Conservation (phyloP, 768 basidiomycete species). For the Cantharellus anzutake region DNA sequence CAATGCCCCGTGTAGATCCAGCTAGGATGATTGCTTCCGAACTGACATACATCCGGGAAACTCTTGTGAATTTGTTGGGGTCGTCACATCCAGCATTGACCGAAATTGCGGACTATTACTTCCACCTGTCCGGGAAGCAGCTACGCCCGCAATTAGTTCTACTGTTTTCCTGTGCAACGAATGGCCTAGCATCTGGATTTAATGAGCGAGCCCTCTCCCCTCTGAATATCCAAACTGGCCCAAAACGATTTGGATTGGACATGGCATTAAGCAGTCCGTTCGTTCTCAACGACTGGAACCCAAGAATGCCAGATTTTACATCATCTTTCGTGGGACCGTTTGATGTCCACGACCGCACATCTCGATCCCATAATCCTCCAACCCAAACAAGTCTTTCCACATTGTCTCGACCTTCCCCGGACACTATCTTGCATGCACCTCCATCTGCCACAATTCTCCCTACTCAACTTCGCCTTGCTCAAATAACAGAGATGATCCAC, state of each 20-base stretch:
- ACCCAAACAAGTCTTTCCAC: conserved; percentile 1
- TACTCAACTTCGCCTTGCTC: conserved; percentile 79
- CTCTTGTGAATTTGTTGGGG: conserved; percentile 60
- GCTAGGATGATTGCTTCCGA: conserved; percentile 53
- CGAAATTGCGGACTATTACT: conserved; percentile 84
- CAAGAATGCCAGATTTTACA: conserved; percentile 62
- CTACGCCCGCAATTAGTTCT: conserved; percentile 78
- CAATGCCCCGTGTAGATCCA: conserved; percentile 30
- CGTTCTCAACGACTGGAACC: conserved; percentile 84
- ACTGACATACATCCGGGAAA: conserved; percentile 47
- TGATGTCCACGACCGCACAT: conserved; percentile 22
- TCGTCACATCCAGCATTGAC: conserved; percentile 77
- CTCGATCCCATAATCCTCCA: conserved; percentile 19
- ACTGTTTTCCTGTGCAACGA: conserved; percentile 80
- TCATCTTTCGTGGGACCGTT: conserved; percentile 38
- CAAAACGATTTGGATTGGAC: conserved; percentile 37
- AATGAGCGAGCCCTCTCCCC: conserved; percentile 39
- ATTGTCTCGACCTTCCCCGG: not conserved
- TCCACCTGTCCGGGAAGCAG: conserved; percentile 75
- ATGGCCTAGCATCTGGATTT: conserved; percentile 62
- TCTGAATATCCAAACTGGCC: conserved; percentile 26
- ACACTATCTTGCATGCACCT: not conserved
- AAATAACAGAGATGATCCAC: conserved; percentile 97
- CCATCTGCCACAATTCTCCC: conserved; percentile 37
- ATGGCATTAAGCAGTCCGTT: conserved; percentile 58